Evolutionary conservation across 768 basidiomycete species (phyloP).

Genomic region (Sistotremastrum suecicum): DNA sequence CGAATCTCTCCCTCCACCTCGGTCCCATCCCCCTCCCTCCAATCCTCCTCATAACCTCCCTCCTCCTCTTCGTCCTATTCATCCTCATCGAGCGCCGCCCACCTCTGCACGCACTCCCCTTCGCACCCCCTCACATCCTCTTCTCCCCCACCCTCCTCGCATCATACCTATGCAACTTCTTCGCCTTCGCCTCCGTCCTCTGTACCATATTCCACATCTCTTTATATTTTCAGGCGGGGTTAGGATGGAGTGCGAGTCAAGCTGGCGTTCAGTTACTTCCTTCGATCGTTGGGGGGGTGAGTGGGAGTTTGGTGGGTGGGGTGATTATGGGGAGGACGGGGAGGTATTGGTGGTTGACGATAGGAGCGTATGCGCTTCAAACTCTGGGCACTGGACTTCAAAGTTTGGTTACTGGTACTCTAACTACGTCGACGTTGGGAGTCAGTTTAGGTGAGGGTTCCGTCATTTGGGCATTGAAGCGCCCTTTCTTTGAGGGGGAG

Average conservation of each 20-base stretch:
- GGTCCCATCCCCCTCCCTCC: constrained; percentile 16
- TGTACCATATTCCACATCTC: constrained; percentile 38
- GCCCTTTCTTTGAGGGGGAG: too few relatives aligned
- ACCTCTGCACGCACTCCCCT: constrained; percentile 39
- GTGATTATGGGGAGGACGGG: constrained; percentile 45
- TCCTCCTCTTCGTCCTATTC: constrained; percentile 24
- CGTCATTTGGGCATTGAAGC: too few relatives aligned
- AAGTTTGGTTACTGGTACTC: too few relatives aligned
- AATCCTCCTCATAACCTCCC: constrained; percentile 18
- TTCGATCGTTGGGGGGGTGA: constrained; percentile 28
- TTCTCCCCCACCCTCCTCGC: constrained; percentile 34
- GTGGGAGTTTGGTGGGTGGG: constrained; percentile 37
- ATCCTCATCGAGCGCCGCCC: constrained; percentile 28
- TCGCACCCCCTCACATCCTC: constrained; percentile 43
- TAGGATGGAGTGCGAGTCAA: constrained; percentile 29
- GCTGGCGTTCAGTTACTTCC: constrained; percentile 41
- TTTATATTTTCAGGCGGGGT: constrained; percentile 45
- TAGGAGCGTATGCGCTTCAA: constrained; percentile 22
- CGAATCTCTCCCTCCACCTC: constrained; percentile 25
- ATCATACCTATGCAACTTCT: constrained; percentile 46
- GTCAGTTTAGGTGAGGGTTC: too few relatives aligned
- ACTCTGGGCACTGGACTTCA: not conserved
- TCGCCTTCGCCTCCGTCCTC: constrained; percentile 31
- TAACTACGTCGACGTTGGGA: too few relatives aligned
- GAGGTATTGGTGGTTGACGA: constrained; percentile 37